Evolutionary conservation across 2,329 filamentous ascomycete species (phyloP).

Genomic region (Ophiostoma sp.): DNA sequence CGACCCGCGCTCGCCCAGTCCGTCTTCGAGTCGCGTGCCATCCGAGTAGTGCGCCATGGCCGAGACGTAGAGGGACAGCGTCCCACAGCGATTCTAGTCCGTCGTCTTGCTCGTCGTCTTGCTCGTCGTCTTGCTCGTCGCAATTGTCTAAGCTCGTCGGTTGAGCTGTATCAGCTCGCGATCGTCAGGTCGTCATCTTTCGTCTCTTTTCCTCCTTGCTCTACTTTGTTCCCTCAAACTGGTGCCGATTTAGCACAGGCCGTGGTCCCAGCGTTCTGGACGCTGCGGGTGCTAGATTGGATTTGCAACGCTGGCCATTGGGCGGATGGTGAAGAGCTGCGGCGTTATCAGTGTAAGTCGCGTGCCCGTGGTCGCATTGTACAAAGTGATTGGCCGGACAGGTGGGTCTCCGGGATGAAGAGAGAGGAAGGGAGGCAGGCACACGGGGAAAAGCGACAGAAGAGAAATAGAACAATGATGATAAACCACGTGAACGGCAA

Average conservation of each 20-base stretch:
- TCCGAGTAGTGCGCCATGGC: constrained; percentile 7
- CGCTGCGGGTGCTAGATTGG: not conserved
- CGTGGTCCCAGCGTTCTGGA: not conserved
- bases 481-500: not conserved
- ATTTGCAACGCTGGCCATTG: constrained; percentile 9
- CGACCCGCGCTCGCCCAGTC: not conserved
- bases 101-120: not conserved
- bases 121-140: not conserved
- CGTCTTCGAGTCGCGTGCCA: not conserved
- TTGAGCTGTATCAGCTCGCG: not conserved
- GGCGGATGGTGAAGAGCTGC: not conserved
- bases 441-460: not conserved
- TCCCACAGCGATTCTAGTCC: too few species aligned
- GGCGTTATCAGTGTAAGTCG: not conserved
- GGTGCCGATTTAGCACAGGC: too few species aligned
- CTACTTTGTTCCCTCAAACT: not conserved
- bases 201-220: not conserved
- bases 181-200: not conserved
- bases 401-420: not conserved
- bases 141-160: not conserved
- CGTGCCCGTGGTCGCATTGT: not conserved
- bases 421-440: not conserved
- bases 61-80: not conserved
- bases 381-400: not conserved
- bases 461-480: not conserved